Base-by-base conservation (phyloP, 2,329 filamentous ascomycete genomes). In the Aspergillus fumigatiaffinis region DNA sequence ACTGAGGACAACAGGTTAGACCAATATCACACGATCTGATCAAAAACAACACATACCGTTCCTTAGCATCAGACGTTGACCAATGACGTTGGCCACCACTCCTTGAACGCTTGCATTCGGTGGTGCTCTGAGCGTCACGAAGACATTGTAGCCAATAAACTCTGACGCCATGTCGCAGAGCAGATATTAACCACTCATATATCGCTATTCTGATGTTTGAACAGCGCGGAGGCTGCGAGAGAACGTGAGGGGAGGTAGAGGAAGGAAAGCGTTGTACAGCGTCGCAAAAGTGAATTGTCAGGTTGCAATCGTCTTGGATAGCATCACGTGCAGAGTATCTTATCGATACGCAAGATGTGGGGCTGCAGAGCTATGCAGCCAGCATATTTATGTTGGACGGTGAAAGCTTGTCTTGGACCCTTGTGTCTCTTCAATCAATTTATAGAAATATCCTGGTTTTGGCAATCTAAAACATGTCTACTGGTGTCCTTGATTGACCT, bases 71-170 rank as follows among this genome's bases (percentile, higher is more conserved):
- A 95, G 76, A 59, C 86, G 87, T 68, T 85, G 82, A 26, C 88
- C 86, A 60, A 87, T 82, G 54, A 93, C 86, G 64, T 86, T 81
- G 59, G 85, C 83, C 38, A 95, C 88, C 23, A 84, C 84, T 52
- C 91, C 91, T 59, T 86, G 85, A 51, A 93, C 77, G 66, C 84
- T 79, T 46, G 83, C 84, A 59, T 84, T 84, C 2, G 83, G 81
- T 53, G 88, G 87, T 57, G 85, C 80, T 66, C 82, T 84, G 62
- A 94, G 81, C 38, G 87, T 88, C 67, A 94, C 87, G 59, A 86
- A 78, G 76, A 94, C 90, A 59, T 87, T 86, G 72, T 90, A 83
- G 60, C 90, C 90, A 68, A 91, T 85, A 71, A 93, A 91, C 68
- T 86, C 81, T 58, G 81, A 80, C 51, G 87, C 85, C 87, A 89